phyloP scores from a whole-genome alignment of 805 yeast genomes.

The Wickerhamomyces ciferrii region DNA sequence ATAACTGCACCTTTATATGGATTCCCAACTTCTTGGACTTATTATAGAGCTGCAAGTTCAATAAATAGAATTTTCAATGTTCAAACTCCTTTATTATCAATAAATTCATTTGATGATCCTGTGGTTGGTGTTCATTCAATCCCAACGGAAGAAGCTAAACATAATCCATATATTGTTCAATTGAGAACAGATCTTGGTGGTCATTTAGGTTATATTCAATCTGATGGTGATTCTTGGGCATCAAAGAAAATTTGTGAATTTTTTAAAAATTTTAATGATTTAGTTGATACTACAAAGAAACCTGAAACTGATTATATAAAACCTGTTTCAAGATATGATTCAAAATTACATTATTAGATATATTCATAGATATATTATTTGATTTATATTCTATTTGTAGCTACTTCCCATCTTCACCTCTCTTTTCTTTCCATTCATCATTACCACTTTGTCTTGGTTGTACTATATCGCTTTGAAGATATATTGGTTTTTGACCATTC shows the following conservation, averaged over 20 bases:
- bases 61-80: slow-evolving; percentile 48
- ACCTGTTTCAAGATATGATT: slow-evolving; percentile 10
- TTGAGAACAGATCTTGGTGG: slow-evolving; percentile 66
- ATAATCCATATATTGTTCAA: slow-evolving; percentile 55
- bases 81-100: slow-evolving; percentile 55
- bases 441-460: slow-evolving; percentile 67
- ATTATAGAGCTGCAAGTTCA: slow-evolving; percentile 64
- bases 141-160: slow-evolving; percentile 42
- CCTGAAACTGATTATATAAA: slow-evolving; percentile 13
- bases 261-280: slow-evolving; percentile 32
- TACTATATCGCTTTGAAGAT: slow-evolving; percentile 11
- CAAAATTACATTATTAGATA: slow-evolving; percentile 10
- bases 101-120: slow-evolving; percentile 66
- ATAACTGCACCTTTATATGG: slow-evolving; percentile 63
- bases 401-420: slow-evolving; percentile 73
- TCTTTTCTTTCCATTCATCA: slow-evolving; percentile 62
- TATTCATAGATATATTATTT: slow-evolving; percentile 1
- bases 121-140: slow-evolving; percentile 45
- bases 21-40: slow-evolving; percentile 53
- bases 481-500: slow-evolving; percentile 7
- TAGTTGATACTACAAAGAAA: slow-evolving; percentile 19
- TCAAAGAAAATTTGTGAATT: slow-evolving; percentile 34
- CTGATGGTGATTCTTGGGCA: slow-evolving; percentile 43
- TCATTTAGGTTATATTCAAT: slow-evolving; percentile 51
- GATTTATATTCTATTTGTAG: neutral